phyloP scores from a whole-genome alignment of 441 rosid genomes.

The Populus hybrid region DNA sequence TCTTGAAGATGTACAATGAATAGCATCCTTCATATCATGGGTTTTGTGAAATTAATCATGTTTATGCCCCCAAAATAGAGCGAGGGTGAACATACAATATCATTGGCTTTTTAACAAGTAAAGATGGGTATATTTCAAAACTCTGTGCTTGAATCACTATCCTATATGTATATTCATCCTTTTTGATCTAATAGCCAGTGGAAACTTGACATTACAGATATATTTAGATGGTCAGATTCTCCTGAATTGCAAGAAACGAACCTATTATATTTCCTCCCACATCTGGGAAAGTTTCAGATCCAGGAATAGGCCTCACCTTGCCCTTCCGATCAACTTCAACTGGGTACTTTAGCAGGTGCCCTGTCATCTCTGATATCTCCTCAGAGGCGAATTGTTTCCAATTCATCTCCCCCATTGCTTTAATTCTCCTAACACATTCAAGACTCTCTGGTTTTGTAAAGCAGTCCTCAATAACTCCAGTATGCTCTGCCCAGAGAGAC shows the following conservation, averaged over 20 bases:
- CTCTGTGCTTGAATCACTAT: background rate
- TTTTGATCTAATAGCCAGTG: background rate
- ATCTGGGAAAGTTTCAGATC: constrained; percentile 76
- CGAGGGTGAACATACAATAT: background rate
- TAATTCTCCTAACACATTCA: constrained; percentile 74
- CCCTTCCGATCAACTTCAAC: constrained; percentile 82
- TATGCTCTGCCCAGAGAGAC: constrained; percentile 97
- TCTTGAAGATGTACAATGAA: background rate
- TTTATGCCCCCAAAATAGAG: background rate
- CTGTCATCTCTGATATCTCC: constrained; percentile 77
- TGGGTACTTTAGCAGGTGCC: constrained; percentile 86
- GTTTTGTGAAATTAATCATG: background rate
- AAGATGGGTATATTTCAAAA: constrained; percentile 3
- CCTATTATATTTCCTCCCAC: constrained; percentile 85
- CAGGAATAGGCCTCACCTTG: constrained; percentile 73
- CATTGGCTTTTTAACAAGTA: background rate
- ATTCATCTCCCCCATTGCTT: constrained; percentile 55
- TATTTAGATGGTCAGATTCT: constrained; percentile 77
- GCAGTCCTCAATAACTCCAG: constrained; percentile 64
- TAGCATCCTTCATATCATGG: background rate
- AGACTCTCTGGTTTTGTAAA: constrained; percentile 67
- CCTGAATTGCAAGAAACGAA: constrained; percentile 87
- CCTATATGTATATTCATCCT: background rate
- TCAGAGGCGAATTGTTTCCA: constrained; percentile 76
- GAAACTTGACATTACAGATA: background rate